Base-by-base conservation (phyloP, 2,329 filamentous ascomycete genomes). In the Coccinonectria pachysandricola region DNA sequence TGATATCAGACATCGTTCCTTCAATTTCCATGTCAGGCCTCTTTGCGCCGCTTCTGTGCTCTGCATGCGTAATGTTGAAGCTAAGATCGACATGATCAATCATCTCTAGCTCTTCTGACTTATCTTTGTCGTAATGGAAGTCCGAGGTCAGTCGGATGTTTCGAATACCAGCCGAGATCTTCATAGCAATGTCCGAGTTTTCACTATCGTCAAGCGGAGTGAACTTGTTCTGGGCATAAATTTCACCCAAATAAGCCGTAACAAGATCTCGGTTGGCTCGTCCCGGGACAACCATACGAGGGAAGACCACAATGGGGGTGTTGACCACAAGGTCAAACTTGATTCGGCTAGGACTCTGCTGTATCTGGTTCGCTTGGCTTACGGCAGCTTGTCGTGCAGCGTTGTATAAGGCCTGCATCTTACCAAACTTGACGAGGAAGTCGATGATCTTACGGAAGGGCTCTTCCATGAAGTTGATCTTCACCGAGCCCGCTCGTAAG, bases 391-490 rank as follows among this genome's bases (percentile, higher is more conserved):
- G 85, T 17, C 92, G 75, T 8, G 92, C 91, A 21, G 91, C 88
- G 49, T 99, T 98, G 64, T 94, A 98, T 27, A 98, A 81, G 12
- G 91, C 88, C 56, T 98, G 91, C 91, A 99, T 99, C 57, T 93
- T 94, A 34, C 92, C 91, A 52, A 99, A 99, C 47, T 98, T 98
- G 52, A 99, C 86, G 21, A 93, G 65, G 54, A 98, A 99, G 41
- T 92, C 84, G 55, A 98, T 84, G 38, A 99, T 96, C 58, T 96
- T 96, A 27, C 91, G 76, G 64, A 96, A 95, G 0, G 91, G 91
- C 53, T 98, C 92, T 35, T 95, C 88, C 4, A 96, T 61, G 52
- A 99, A 98, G 52, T 95, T 96, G 50, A 98, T 68, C 58, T 93
- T 96, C 53, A 98, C 79, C 0, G 91, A 98, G 2, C 91, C 91